These are phyloP conservation scores for Tetrapisispora taiwanensis DNA, from an alignment of 805 yeast genomes.

Conservation along the genomic window DNA sequence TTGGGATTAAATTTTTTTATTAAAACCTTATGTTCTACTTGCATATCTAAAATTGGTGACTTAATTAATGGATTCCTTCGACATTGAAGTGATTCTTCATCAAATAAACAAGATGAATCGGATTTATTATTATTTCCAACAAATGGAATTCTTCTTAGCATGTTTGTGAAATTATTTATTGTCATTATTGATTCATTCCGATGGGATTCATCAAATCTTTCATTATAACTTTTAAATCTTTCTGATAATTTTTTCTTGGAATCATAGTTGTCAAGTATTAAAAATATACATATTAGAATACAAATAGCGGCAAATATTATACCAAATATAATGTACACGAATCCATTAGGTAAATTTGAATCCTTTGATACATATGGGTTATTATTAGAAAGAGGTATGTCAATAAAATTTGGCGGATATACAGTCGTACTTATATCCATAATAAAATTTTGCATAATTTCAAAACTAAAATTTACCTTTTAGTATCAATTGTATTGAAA, in stretches of 20 bases:
- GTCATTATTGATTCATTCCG: not conserved
- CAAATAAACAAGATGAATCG: not conserved
- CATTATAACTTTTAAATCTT: not conserved
- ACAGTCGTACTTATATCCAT: not conserved
- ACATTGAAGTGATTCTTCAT: not conserved
- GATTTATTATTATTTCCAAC: not conserved
- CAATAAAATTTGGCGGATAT: not conserved
- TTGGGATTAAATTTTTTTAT: not conserved
- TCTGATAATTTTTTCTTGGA: conserved; percentile 26
- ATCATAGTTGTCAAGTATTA: conserved; percentile 5
- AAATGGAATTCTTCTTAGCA: not conserved
- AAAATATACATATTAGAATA: not conserved
- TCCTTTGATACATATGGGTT: conserved; percentile 56
- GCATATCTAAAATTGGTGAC: conserved; percentile 64
- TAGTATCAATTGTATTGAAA: too few species aligned
- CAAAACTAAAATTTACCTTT: too few species aligned
- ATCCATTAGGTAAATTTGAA: conserved; percentile 47
- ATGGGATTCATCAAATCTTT: not conserved
- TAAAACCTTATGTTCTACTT: not conserved
- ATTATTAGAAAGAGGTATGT: conserved; percentile 10
- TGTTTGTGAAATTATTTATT: not conserved
- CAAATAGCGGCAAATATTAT: conserved; percentile 43
- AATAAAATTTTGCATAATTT: not conserved
- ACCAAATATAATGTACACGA: conserved; percentile 74
- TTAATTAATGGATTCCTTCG: conserved; percentile 43